Evolutionary conservation across 2,329 filamentous ascomycete genomes (phyloP).

Genomic region (Clarireedia hainanense): DNA sequence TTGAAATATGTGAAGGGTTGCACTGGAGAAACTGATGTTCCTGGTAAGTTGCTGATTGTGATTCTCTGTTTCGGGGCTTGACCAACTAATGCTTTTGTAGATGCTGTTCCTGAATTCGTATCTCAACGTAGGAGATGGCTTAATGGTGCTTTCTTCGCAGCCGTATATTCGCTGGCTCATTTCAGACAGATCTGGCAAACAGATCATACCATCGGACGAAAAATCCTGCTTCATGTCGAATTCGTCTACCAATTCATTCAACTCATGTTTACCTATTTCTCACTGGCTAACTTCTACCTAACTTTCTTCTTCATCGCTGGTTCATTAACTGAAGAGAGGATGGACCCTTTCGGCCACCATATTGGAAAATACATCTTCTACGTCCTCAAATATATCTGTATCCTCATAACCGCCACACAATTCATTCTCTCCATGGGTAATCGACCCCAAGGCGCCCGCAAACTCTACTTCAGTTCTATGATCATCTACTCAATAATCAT

Average conservation of each 20-base stretch:
- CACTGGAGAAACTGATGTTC: slow-evolving; percentile 95
- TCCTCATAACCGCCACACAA: slow-evolving; percentile 85
- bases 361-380: slow-evolving; percentile 81
- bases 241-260: slow-evolving; percentile 93
- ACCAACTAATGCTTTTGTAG: slow-evolving; percentile 36
- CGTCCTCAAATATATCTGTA: slow-evolving; percentile 74
- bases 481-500: slow-evolving; percentile 90
- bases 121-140: slow-evolving; percentile 95
- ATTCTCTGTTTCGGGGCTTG: neutral
- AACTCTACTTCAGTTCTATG: slow-evolving; percentile 82
- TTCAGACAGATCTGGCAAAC: slow-evolving; percentile 89
- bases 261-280: slow-evolving; percentile 94
- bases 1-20: slow-evolving; percentile 96
- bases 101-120: slow-evolving; percentile 91
- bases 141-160: slow-evolving; percentile 97
- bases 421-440: slow-evolving; percentile 97
- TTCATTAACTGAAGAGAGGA: slow-evolving; percentile 66
- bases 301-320: slow-evolving; percentile 98
- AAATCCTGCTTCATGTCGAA: slow-evolving; percentile 87
- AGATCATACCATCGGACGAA: slow-evolving; percentile 82
- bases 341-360: slow-evolving; percentile 88
- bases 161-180: slow-evolving; percentile 93
- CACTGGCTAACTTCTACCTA: slow-evolving; percentile 96
- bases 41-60: slow-evolving; percentile 52
- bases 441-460: slow-evolving; percentile 87